Percentiles rank a stretch among this genome's conserved stretches.
Evolutionary conservation across 352 stramenopile genomes (phyloP).

Genomic region (Globisporangium lucens): DNA sequence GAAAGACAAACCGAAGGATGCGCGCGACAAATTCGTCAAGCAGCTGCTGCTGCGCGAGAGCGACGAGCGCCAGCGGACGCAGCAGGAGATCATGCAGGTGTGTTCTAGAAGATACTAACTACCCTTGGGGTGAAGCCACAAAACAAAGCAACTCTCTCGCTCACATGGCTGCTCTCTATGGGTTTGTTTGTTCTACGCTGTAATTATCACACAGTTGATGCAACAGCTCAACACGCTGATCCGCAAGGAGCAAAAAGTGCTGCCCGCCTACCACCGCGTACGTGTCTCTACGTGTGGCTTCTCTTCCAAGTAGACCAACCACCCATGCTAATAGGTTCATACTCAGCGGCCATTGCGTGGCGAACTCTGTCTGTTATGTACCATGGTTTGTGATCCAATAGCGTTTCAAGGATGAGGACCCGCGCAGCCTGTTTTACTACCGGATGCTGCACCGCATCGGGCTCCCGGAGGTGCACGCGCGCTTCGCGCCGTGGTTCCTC

Average conservation of each 20-base stretch:
- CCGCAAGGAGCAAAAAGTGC: conserved; percentile 51
- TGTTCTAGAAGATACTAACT: no score
- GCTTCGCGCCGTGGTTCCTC: conserved; percentile 75
- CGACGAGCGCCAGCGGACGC: conserved; percentile 29
- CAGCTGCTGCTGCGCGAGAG: conserved; percentile 35
- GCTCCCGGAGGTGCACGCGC: conserved; percentile 65
- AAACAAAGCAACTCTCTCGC: background rate
- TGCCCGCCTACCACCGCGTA: conserved; percentile 52
- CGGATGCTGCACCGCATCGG: conserved; percentile 71
- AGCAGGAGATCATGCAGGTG: conserved; percentile 48
- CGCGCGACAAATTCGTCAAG: conserved; percentile 34
- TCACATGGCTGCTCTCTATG: background rate
- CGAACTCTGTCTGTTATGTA: background rate
- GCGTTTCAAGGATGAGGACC: conserved; percentile 64
- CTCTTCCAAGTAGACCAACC: background rate
- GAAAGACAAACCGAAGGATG: conserved; percentile 37
- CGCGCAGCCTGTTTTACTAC: conserved; percentile 72
- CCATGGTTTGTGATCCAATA: conserved; percentile 12
- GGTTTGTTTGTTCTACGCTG: background rate
- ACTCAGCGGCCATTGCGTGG: background rate
- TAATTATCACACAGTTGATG: conserved; percentile 38
- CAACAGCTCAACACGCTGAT: conserved; percentile 67
- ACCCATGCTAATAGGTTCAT: background rate
- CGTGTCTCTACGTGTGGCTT: background rate
- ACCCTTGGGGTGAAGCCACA: no score